Base-by-base conservation (phyloP, 2,329 filamentous ascomycete genomes). In the Paraphoma chrysanthemicola region DNA sequence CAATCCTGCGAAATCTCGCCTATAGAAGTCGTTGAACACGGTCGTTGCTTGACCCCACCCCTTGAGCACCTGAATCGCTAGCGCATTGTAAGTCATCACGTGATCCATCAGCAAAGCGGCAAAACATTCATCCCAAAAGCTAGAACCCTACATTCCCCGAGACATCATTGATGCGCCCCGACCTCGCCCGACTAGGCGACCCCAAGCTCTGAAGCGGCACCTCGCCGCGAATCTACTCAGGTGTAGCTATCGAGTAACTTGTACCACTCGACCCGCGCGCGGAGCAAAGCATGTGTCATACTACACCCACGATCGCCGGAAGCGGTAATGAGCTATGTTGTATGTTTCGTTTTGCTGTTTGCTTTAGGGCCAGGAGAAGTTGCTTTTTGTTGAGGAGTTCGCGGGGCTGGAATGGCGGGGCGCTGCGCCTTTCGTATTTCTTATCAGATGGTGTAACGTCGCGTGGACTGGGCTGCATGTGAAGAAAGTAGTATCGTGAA, bases 261-360 rank as follows among this genome's bases (percentile, higher is more conserved):
- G 46, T 47, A 38, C 30, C 44, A 47, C 44, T 36, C 33, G 9
- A 23, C 28, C 28, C 30, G 30, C 45, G 10, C 3, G 5, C 8
- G 31, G 3, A 11, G 16, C 12, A 42, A 31, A 23, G n/a, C 38
- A 36, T 42, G 39, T 42, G 16, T 17, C 39, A 42, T 17, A 10
- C 39, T 42, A 10, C 39, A 42, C 8, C 39, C 39, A 16, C 4
- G 38, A 45, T 57, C 52, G 42, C 53, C 33, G 4, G 42, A 54
- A 33, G 12, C 44, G 43, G 60, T 23, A 49, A 45, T 23, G 49
- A 17, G 31, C 38, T 59, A 42, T 57, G 54, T 46, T 18, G 28
- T 33, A 31, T 48, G 16, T 53, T 55, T 29, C 41, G 28, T 58
- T 42, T 58, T n/a, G 10, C 33, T 45, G 28, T 51, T 53, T 51